phyloP scores from a whole-genome alignment of 2,329 filamentous ascomycete species.

The Alternaria dauci region DNA sequence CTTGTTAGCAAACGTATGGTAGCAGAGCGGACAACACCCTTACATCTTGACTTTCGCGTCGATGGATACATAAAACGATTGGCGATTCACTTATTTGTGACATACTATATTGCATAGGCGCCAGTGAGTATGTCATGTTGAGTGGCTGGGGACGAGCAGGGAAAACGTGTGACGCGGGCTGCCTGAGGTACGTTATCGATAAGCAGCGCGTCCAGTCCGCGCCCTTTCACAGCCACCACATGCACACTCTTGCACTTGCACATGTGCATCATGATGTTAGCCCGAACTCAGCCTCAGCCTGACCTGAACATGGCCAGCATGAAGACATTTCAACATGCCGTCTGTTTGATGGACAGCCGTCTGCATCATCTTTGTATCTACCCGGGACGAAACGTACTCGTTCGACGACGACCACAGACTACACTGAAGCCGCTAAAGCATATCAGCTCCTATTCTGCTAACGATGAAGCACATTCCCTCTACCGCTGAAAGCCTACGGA shows the following conservation, averaged over 20 bases:
- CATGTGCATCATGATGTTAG: neutral
- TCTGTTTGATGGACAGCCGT: neutral
- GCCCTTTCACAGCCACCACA: neutral
- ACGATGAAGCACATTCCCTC: rapidly evolving
- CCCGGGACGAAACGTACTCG: neutral
- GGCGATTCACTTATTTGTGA: neutral
- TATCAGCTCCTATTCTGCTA: neutral
- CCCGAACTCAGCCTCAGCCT: neutral
- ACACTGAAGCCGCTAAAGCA: neutral
- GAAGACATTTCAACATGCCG: too few species aligned
- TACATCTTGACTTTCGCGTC: conserved; percentile 9
- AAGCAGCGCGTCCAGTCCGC: neutral
- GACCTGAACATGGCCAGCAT: too few species aligned
- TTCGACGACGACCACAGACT: neutral
- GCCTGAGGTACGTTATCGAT: neutral
- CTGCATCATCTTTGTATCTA: neutral
- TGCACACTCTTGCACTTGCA: neutral
- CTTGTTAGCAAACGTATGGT: conserved; percentile 18
- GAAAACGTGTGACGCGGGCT: neutral
- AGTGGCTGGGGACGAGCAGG: neutral
- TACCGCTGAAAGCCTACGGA: neutral
- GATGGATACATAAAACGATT: neutral
- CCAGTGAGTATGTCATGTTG: neutral
- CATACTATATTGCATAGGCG: neutral
- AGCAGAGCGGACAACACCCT: neutral